Evolutionary conservation across 2,329 filamentous ascomycete species (phyloP).

Genomic region (Sporothrix euskadiensis): DNA sequence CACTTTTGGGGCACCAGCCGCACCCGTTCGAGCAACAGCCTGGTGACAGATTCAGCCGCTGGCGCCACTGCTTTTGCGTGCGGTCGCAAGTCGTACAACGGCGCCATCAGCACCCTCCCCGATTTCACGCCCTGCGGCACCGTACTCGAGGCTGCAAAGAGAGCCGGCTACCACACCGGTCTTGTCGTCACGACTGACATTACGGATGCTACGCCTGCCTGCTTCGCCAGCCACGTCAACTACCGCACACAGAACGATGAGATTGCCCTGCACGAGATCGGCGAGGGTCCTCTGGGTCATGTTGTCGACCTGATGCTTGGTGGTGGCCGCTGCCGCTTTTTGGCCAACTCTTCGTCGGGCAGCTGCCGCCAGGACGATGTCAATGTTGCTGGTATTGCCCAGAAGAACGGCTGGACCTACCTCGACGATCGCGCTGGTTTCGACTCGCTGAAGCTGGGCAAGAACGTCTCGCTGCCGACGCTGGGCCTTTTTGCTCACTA

Average conservation of each 20-base stretch:
- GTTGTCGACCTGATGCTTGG: slow-evolving; percentile 91
- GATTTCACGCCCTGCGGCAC: slow-evolving; percentile 87
- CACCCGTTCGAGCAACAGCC: slow-evolving; percentile 77
- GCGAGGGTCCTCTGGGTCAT: slow-evolving; percentile 80
- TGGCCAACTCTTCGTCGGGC: slow-evolving; percentile 76
- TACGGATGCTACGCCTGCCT: slow-evolving; percentile 94
- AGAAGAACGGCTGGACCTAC: slow-evolving; percentile 78
- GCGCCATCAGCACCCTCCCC: slow-evolving; percentile 86
- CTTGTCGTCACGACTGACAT: slow-evolving; percentile 93
- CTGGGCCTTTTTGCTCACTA: slow-evolving; percentile 79
- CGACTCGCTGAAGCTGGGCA: slow-evolving; percentile 68
- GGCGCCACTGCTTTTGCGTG: slow-evolving; percentile 96
- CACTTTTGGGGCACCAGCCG: slow-evolving; percentile 89
- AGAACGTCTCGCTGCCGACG: slow-evolving; percentile 71
- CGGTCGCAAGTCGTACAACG: slow-evolving; percentile 91
- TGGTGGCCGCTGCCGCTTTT: slow-evolving; percentile 88
- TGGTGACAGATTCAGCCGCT: slow-evolving; percentile 95
- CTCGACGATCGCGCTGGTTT: slow-evolving; percentile 72
- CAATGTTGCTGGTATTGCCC: slow-evolving; percentile 72
- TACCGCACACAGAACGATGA: slow-evolving; percentile 78
- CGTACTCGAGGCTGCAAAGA: slow-evolving; percentile 88
- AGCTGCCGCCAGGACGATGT: slow-evolving; percentile 78
- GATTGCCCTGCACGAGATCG: slow-evolving; percentile 90
- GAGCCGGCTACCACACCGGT: slow-evolving; percentile 86
- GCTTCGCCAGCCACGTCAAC: slow-evolving; percentile 87